Evolutionary conservation across 345 rosid genomes (phyloP).

Genomic region (Moringa oleifera): DNA sequence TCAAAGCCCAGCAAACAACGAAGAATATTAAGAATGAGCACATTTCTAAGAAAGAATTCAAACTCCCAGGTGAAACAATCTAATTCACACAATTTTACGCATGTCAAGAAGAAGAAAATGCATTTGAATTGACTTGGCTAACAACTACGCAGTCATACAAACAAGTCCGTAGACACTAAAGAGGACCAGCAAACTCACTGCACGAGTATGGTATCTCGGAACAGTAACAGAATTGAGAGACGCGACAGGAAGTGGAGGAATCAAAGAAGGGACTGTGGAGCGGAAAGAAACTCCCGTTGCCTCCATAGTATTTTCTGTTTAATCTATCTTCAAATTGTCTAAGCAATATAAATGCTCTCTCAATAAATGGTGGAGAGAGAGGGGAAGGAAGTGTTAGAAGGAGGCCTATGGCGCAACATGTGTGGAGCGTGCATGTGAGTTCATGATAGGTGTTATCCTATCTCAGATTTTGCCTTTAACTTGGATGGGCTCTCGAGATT

Average conservation of each 20-base stretch:
- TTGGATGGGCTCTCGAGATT: too few relatives aligned
- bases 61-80: background rate
- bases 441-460: too few relatives aligned
- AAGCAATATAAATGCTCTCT: background rate
- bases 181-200: conserved; percentile 18
- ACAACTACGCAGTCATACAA: too few relatives aligned
- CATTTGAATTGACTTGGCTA: too few relatives aligned
- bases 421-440: too few relatives aligned
- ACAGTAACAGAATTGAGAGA: conserved; percentile 15
- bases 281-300: conserved; percentile 50
- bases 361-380: background rate
- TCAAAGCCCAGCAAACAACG: background rate
- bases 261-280: conserved; percentile 45
- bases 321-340: background rate
- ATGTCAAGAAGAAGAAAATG: background rate
- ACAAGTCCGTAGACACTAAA: background rate
- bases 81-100: background rate
- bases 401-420: background rate
- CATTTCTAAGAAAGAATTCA: background rate
- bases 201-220: conserved; percentile 21
- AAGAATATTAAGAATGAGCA: background rate
- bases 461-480: too few relatives aligned
- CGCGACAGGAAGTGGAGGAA: conserved; percentile 18
- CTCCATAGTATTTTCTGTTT: background rate
- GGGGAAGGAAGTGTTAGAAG: background rate